Base-by-base conservation (phyloP, 164 flowering plant genomes). In the Brasenia schreberi region DNA sequence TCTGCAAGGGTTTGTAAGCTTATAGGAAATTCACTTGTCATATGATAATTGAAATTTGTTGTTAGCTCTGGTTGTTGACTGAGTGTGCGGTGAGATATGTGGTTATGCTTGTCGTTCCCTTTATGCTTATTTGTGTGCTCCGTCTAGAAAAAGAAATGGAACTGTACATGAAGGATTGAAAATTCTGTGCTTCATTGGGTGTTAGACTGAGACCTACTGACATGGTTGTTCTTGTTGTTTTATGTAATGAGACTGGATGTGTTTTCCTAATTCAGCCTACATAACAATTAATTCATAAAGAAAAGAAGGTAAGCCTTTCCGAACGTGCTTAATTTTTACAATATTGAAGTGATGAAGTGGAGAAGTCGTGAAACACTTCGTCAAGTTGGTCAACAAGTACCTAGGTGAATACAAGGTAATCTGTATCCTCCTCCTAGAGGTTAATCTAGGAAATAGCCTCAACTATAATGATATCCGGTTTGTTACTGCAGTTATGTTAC, bases 301-400 rank as follows among this genome's bases (percentile, higher is more conserved):
- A 23, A 23, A 23, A 23, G 27, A 23, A 23, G 27, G 0, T 23
- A 0, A 23, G 27, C 27, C 27, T 23, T 23, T 23, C 27, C 27
- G 27, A 2, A 23, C 27, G 2, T 23, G 27, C 27, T 23, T 23
- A 23, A 23, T 23, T 33, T 33, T 49, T 9, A 49, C 63, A 18
- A 7, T 70, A 63, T 78, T 80, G 71, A 75, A 92, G 98, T 65
- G 90, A 77, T 64, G 94, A 87, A 74, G 69, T 94, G 82, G 93
- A 84, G 76, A 83, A 66, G 44, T 88, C 81, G 95, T 85, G 73
- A 82, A 75, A 33, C 87, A 84, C 72, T 90, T 85, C 77, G 76
- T 77, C 64, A 73, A 81, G 70, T 77, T 89, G 84, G 83, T 81
- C 61, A 70, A 75, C 19, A 65, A 69, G 67, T 87, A 81, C 43